These are phyloP conservation scores for Penicillium sp. DNA, from an alignment of 2,329 filamentous ascomycete genomes.

Conservation along the genomic window DNA sequence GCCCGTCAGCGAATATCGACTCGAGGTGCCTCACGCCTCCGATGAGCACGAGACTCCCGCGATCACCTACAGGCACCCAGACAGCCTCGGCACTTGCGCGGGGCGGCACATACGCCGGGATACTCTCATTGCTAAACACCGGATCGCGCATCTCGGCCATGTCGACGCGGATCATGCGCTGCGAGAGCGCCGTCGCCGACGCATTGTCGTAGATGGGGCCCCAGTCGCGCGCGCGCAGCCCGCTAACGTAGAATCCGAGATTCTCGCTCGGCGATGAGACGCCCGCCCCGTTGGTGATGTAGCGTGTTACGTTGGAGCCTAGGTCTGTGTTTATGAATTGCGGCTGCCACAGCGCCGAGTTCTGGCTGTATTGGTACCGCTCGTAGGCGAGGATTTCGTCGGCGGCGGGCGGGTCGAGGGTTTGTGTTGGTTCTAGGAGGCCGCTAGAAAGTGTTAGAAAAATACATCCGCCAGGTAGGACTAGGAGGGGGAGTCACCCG, in stretches of 20 bases:
- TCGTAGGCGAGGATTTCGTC: conserved; percentile 50
- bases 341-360: conserved; percentile 49
- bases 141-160: conserved; percentile 57
- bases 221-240: conserved; percentile 58
- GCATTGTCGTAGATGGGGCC: conserved; percentile 52
- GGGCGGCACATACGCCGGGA: conserved; percentile 56
- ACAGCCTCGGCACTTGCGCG: conserved; percentile 69
- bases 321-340: conserved; percentile 53
- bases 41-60: conserved; percentile 44
- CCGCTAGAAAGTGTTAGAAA: conserved; percentile 45
- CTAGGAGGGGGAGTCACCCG: conserved; percentile 45
- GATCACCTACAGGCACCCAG: conserved; percentile 57
- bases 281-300: conserved; percentile 67
- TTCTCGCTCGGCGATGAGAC: conserved; percentile 72
- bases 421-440: conserved; percentile 44
- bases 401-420: conserved; percentile 27
- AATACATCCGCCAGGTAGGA: no score
- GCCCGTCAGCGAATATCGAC: conserved; percentile 17
- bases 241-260: conserved; percentile 73
- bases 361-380: conserved; percentile 56
- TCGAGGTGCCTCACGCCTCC: conserved; percentile 42
- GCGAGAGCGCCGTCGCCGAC: conserved; percentile 51
- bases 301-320: conserved; percentile 58
- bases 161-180: conserved; percentile 66
- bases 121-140: conserved; percentile 62